Evolutionary conservation across 371 early-diverging fungal species (phyloP), one percentile per base, ranked within the genome.

Genomic region (Chytridium lagenaria): DNA sequence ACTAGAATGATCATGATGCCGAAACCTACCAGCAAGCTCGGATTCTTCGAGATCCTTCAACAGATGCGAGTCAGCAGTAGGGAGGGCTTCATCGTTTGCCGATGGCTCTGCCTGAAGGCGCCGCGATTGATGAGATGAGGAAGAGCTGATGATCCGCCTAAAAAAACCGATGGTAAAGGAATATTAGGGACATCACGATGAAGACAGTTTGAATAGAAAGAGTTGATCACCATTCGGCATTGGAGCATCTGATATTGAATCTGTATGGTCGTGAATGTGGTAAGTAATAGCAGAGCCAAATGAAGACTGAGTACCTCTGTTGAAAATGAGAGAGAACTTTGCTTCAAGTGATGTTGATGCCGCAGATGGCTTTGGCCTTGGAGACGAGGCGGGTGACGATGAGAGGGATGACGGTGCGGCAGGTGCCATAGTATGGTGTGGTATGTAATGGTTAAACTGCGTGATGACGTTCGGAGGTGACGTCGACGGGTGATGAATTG

Each of bases 301-400:
- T 16, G 5, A 5, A 10, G 55, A 16, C 7, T 16, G 7, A 7
- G 30, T 10, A 34, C 36, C 61, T 36, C 61, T 61, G 61, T 61
- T 61, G 61, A 61, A 61, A 34, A 61, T 31, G n/a, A 61, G 61
- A 7, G 61, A 61, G 34, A 61, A 12, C 37, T 61, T 61, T 26
- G 7, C 37, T 34, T 61, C 61, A 7, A 61, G 26, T 7, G 61
- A 34, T 33, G 61, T 7, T 10, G 5, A 34, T 61, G 61, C 10
- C 61, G 26, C 3, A 26, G 7, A 23, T 23, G 44, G 44, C 7
- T 44, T 19, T 12, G 44, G 19, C 19, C 44, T 12, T 12, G 44
- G 44, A 12, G 44, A 44, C 44, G 44, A 19, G 19, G 7, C 44
- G 44, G 12, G 44, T 7, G 44, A 44, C 12, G 44, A 44, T 44